A percentile compares a stretch with the other conserved stretches of the same genome.
Conservation (phyloP, 1,139 yeast species). For the Starmera stellimalicola region DNA sequence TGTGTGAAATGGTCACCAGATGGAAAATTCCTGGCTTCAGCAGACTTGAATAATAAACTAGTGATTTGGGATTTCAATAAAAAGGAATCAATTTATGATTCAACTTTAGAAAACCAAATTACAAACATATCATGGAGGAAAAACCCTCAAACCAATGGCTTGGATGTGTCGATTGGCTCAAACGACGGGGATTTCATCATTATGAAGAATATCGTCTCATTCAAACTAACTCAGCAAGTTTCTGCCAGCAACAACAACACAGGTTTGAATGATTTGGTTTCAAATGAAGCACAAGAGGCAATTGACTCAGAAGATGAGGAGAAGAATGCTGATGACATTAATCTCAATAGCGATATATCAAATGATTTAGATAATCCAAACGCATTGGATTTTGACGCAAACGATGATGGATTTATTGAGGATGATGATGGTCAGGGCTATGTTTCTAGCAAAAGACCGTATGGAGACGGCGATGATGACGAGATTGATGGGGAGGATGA, state of each 20-base stretch:
- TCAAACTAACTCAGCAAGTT: slow-evolving; percentile 3
- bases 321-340: slow-evolving; percentile 21
- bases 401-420: slow-evolving; percentile 36
- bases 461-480: slow-evolving; percentile 8
- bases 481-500: slow-evolving; percentile 3
- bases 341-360: slow-evolving; percentile 20
- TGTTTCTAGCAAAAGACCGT: slow-evolving; percentile 20
- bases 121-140: slow-evolving; percentile 25
- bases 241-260: slow-evolving; percentile 1
- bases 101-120: slow-evolving; percentile 17
- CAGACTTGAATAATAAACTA: slow-evolving; percentile 37
- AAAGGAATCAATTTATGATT: slow-evolving; percentile 21
- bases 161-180: slow-evolving; percentile 36
- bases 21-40: slow-evolving; percentile 51
- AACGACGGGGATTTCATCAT: slow-evolving; percentile 41
- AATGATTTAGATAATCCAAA: slow-evolving; percentile 16
- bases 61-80: slow-evolving; percentile 43
- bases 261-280: slow-evolving; percentile 11
- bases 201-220: slow-evolving; percentile 26
- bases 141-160: slow-evolving; percentile 13
- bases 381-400: slow-evolving; percentile 9
- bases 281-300: slow-evolving; percentile 17
- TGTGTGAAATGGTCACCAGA: slow-evolving; percentile 53
- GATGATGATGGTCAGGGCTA: slow-evolving; percentile 52
- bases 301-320: slow-evolving; percentile 22